A percentile compares a stretch with the other conserved stretches of the same genome.
These are phyloP conservation scores for Closterium sp. DNA, from an alignment of 139 green algal genomes.

Conservation along the genomic window DNA sequence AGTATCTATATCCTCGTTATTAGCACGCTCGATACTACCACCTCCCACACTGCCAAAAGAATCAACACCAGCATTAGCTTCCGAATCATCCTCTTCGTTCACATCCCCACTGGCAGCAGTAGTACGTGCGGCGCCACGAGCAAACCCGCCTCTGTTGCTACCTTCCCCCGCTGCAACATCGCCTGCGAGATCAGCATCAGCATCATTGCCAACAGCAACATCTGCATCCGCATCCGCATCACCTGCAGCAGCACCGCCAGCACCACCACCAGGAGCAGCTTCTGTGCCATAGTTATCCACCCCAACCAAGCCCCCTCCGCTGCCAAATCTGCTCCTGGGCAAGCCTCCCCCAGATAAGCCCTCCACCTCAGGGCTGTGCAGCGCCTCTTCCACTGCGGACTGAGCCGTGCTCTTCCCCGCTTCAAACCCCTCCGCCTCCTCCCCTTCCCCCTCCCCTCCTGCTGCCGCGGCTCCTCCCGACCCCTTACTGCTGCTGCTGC, in stretches of 20 bases:
- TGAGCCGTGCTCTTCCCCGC: neutral
- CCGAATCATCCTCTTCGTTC: neutral
- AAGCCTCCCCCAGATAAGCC: neutral
- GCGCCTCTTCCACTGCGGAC: neutral
- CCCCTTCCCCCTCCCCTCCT: neutral
- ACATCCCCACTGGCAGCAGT: neutral
- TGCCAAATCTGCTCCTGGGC: neutral
- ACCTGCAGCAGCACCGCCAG: neutral
- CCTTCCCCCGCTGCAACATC: neutral
- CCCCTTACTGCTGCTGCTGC: neutral
- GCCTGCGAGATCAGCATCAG: neutral
- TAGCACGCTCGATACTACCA: too few species aligned
- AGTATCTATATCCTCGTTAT: neutral
- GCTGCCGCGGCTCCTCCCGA: neutral
- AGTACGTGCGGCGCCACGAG: neutral
- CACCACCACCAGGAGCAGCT: neutral
- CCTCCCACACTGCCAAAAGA: neutral
- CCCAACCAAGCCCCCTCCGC: neutral
- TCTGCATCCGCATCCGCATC: neutral
- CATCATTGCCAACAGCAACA: neutral
- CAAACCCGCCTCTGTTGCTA: neutral
- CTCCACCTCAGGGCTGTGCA: neutral
- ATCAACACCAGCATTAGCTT: neutral
- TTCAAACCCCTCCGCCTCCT: neutral
- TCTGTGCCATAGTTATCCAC: neutral